These are phyloP conservation scores for Mayamaea pseudoterrestris DNA, from an alignment of 108 stramenopile species.

Conservation along the genomic window DNA sequence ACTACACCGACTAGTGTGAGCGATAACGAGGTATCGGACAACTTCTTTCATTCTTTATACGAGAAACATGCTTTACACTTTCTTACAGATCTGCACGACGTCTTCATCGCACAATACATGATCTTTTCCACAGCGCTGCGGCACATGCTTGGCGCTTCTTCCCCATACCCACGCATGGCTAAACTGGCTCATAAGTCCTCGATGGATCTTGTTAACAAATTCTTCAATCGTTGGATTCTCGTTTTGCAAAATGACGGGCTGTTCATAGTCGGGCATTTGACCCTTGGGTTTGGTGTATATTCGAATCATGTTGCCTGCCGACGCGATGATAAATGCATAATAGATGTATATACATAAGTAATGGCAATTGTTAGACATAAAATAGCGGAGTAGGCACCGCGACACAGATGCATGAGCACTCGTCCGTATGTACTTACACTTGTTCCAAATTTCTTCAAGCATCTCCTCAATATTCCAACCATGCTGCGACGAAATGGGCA, in stretches of 20 bases:
- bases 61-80: slow-evolving; percentile 21
- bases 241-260: slow-evolving; percentile 96
- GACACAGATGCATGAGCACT: too few relatives aligned
- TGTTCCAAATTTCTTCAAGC: slow-evolving; percentile 86
- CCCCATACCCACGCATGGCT: slow-evolving; percentile 91
- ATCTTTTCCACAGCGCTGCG: slow-evolving; percentile 94
- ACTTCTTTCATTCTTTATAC: too few relatives aligned
- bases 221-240: slow-evolving; percentile 89
- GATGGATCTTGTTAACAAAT: slow-evolving; percentile 94
- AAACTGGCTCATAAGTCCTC: slow-evolving; percentile 66
- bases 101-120: slow-evolving; percentile 94
- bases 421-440: too few relatives aligned
- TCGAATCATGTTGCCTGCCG: slow-evolving; percentile 80
- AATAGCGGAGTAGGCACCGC: too few relatives aligned
- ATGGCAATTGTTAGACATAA: too few relatives aligned
- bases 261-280: slow-evolving; percentile 94
- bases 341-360: slow-evolving; percentile 1
- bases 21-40: too few relatives aligned
- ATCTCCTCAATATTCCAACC: slow-evolving; percentile 96
- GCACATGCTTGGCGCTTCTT: slow-evolving; percentile 89
- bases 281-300: slow-evolving; percentile 99
- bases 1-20: background rate
- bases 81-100: slow-evolving; percentile 57
- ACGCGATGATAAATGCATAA: background rate
- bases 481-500: slow-evolving; percentile 86